These are phyloP conservation scores for Diaporthe sp. DNA, from an alignment of 2,329 filamentous ascomycete genomes.

Conservation along the genomic window DNA sequence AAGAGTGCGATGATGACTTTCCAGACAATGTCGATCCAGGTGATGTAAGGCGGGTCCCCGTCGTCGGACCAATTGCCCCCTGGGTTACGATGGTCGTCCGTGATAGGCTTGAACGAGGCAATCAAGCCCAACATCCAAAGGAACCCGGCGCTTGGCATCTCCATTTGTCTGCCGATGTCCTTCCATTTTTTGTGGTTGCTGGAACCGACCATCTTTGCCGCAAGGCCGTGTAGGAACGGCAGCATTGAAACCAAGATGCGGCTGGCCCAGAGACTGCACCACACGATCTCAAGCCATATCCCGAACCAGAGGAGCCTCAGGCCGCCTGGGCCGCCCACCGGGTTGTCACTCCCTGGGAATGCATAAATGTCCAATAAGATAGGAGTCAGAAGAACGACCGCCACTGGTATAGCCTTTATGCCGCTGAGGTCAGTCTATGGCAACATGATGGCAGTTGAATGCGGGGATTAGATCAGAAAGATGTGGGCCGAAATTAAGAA, in stretches of 20 bases:
- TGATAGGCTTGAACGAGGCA: slow-evolving; percentile 86
- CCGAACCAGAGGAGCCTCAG: slow-evolving; percentile 90
- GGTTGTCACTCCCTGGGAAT: slow-evolving; percentile 52
- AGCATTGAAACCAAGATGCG: slow-evolving; percentile 66
- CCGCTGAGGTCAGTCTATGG: not conserved
- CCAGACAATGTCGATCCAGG: slow-evolving; percentile 84
- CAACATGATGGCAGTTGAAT: not conserved
- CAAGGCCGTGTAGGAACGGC: slow-evolving; percentile 58
- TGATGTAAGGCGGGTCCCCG: slow-evolving; percentile 58
- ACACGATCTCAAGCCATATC: slow-evolving; percentile 94
- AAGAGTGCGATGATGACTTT: slow-evolving; percentile 91
- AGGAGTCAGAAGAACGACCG: slow-evolving; percentile 58
- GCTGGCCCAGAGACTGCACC: slow-evolving; percentile 89
- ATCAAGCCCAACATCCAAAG: slow-evolving; percentile 92
- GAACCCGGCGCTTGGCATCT: slow-evolving; percentile 87
- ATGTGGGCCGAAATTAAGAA: not conserved
- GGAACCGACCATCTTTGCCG: slow-evolving; percentile 81
- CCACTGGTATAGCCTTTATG: slow-evolving; percentile 53
- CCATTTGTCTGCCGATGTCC: slow-evolving; percentile 86
- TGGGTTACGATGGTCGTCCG: slow-evolving; percentile 68
- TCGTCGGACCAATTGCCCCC: slow-evolving; percentile 55
- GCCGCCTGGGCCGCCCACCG: slow-evolving; percentile 76
- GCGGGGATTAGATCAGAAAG: not conserved
- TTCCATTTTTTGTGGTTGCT: slow-evolving; percentile 94
- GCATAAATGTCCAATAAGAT: slow-evolving; percentile 53